Conservation (phyloP, 2,329 filamentous ascomycete genomes). For the Hypoxylon sp. region DNA sequence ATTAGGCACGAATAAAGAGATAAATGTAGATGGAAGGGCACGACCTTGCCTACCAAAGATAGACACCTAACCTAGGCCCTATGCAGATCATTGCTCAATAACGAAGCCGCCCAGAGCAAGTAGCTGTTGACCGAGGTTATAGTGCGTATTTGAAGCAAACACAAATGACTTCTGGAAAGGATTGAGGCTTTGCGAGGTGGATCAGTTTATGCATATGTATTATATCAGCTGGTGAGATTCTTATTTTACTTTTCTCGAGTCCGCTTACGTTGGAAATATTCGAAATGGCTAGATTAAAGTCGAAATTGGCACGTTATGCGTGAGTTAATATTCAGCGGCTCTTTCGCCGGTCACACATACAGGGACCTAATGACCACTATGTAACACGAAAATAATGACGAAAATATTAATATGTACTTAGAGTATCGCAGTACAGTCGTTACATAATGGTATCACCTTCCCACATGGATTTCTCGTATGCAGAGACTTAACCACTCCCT, state of each 20-base stretch:
- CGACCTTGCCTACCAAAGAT: neutral
- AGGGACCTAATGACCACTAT: neutral
- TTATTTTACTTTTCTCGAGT: neutral
- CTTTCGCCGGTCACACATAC: neutral
- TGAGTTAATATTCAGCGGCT: neutral
- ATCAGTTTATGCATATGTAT: neutral
- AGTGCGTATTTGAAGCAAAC: neutral
- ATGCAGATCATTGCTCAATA: neutral
- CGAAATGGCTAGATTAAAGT: neutral
- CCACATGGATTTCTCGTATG: conserved; percentile 4
- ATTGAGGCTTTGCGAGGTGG: neutral
- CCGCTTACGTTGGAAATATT: neutral
- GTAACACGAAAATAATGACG: neutral
- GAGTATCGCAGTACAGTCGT: conserved; percentile 1
- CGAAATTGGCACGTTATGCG: neutral
- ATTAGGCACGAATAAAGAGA: neutral
- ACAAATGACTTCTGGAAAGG: neutral
- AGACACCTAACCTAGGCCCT: neutral
- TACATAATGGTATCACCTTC: conserved; percentile 6
- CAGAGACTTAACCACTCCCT: neutral
- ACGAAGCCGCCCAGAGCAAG: neutral
- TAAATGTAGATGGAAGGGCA: neutral
- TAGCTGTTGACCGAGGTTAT: neutral
- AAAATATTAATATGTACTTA: neutral
- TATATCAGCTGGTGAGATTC: neutral